Evolutionary conservation across 805 yeast species (phyloP), one percentile per base, ranked within the genome.

Genomic region (Saturnispora besseyi): DNA sequence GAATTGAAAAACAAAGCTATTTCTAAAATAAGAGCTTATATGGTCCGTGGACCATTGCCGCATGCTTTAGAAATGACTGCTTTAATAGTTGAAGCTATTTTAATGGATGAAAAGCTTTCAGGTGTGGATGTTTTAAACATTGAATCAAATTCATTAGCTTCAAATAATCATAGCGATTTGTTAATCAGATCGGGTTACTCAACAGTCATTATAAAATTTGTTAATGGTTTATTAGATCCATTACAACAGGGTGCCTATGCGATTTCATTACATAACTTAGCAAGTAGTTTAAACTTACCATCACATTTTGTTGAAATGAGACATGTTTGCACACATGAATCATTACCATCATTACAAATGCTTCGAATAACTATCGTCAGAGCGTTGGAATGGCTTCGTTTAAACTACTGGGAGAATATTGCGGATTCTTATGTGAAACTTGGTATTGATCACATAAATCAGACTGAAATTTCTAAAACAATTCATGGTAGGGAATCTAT

Each of bases 241-340:
- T 76, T 76, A 45, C 99, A 93, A 64, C 86, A 82, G 57, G 78
- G 89, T 1, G 77, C 74, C 41, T 82, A 69, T 61, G 96, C 96
- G 0, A 76, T 84, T 13, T 90, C 97, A 5, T 67, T 93, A 57
- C 84, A 84, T 54, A 73, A 74, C 5, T 66, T 93, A 24, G 98
- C 98, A 0, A 75, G 70, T 48, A 74, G 75, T 41, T 65, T 87
- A 22, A 76, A 78, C 1, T 69, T 93, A 24, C 96, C 98, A 0
- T 72, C 82, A 31, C 77, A 76, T 59, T 88, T 93, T 64, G 99
- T 93, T 0, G 99, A 93, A 60, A 62, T 88, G 30, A 73, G 99
- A 50, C 98, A 93, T 64, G 77, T 79, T 58, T 90, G 95, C 4
- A 91, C 99, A 0, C 99, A 93, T 64, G 98, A 91, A 58, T 69